Evolutionary conservation across 768 basidiomycete genomes (phyloP).

Genomic region (Suillus americanus): DNA sequence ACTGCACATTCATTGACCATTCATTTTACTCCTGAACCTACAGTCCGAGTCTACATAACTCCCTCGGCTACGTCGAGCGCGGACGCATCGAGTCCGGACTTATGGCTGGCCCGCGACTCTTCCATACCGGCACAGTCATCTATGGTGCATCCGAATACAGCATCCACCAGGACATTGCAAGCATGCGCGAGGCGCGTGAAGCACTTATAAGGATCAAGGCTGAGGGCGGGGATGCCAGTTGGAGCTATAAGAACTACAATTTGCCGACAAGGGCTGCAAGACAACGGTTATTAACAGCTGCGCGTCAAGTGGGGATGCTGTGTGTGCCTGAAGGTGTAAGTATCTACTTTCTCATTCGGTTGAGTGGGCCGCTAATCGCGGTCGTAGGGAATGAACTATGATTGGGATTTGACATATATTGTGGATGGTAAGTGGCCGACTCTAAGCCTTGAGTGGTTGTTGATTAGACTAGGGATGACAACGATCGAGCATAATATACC

Average conservation of each 20-base stretch:
- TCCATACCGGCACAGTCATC: conserved; percentile 65
- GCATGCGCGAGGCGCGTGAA: conserved; percentile 59
- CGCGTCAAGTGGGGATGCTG: conserved; percentile 62
- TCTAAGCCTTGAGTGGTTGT: background rate
- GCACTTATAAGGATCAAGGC: conserved; percentile 68
- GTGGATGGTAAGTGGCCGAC: conserved; percentile 55
- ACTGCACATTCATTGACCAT: background rate
- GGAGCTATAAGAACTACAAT: conserved; percentile 81
- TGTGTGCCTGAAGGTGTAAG: conserved; percentile 70
- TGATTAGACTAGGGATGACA: conserved; percentile 57
- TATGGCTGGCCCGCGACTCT: conserved; percentile 69
- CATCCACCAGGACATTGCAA: conserved; percentile 63
- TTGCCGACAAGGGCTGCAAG: conserved; percentile 67
- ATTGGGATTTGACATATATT: conserved; percentile 80
- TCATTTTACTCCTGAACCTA: background rate
- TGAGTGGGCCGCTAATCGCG: background rate
- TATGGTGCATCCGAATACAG: conserved; percentile 48
- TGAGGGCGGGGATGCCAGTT: conserved; percentile 67
- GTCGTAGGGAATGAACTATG: conserved; percentile 65
- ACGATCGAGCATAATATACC: conserved; percentile 74
- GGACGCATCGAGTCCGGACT: conserved; percentile 67
- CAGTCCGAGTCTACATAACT: conserved; percentile 66
- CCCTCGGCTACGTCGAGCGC: conserved; percentile 63
- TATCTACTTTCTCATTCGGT: conserved; percentile 1
- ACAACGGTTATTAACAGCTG: conserved; percentile 62